Percentiles rank a stretch among this genome's conserved stretches.
Evolutionary conservation across 768 basidiomycete genomes (phyloP).

Genomic region (Tylopilus sp.): DNA sequence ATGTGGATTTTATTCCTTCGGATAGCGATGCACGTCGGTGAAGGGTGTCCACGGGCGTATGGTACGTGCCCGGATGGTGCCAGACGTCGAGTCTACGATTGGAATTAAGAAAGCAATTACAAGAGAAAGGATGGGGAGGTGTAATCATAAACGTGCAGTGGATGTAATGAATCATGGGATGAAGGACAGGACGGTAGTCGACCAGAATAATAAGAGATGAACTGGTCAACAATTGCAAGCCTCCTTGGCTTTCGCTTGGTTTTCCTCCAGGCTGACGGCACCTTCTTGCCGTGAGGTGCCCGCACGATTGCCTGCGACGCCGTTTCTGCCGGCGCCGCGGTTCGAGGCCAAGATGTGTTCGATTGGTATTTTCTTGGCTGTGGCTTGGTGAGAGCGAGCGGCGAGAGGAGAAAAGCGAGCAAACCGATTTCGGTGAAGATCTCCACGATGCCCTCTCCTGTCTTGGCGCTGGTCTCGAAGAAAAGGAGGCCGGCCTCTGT

Average conservation of each 20-base stretch:
- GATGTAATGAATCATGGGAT: constrained; percentile 19
- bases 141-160: constrained; percentile 27
- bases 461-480: constrained; percentile 98
- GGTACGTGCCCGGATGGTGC: not conserved
- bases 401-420: constrained; percentile 18
- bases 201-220: constrained; percentile 12
- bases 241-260: constrained; percentile 62
- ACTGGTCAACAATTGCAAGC: constrained; percentile 73
- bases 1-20: constrained; percentile 46
- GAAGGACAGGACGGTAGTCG: constrained; percentile 16
- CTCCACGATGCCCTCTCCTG: constrained; percentile 91
- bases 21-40: constrained; percentile 10
- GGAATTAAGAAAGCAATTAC: constrained; percentile 31
- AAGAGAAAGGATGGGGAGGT: constrained; percentile 12
- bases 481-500: constrained; percentile 92
- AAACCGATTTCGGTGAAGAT: constrained; percentile 97
- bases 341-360: constrained; percentile 90
- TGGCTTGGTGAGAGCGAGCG: not conserved
- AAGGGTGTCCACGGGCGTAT: not conserved
- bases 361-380: constrained; percentile 86
- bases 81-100: constrained; percentile 7
- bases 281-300: constrained; percentile 49
- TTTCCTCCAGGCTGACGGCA: constrained; percentile 69
- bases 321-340: constrained; percentile 61
- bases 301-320: constrained; percentile 49